phyloP scores from a whole-genome alignment of 306 rosid genomes.

The Prunus davidiana region DNA sequence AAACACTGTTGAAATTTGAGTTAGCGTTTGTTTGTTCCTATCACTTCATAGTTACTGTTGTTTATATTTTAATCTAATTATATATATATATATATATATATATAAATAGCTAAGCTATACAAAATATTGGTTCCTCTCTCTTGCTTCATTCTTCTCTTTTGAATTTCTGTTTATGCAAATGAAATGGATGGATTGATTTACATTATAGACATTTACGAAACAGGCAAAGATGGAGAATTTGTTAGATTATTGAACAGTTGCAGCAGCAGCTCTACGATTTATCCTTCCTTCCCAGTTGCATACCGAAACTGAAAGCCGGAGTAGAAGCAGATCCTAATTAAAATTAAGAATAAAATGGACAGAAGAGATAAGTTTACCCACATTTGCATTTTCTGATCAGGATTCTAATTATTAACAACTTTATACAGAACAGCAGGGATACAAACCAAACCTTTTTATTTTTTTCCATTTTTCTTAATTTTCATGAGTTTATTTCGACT shows the following conservation, averaged over 20 bases:
- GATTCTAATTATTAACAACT: no score
- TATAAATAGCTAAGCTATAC: no score
- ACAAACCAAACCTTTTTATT: background rate
- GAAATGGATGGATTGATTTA: background rate
- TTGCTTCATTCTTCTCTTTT: no score
- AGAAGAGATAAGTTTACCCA: background rate
- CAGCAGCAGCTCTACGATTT: background rate
- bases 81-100: no score
- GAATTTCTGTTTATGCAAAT: background rate
- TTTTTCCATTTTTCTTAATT: background rate
- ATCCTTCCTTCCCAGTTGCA: background rate
- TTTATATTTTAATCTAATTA: background rate
- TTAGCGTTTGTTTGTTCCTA: background rate
- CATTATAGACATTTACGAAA: no score
- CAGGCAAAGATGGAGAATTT: no score
- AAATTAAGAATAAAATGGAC: background rate
- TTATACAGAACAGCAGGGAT: no score
- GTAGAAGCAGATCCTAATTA: background rate
- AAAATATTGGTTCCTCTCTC: no score
- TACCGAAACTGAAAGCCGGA: background rate
- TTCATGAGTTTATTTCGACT: constrained; percentile 22
- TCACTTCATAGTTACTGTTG: background rate
- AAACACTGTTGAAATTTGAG: background rate
- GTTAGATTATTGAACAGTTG: background rate
- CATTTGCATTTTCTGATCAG: background rate